Evolutionary conservation across 352 stramenopile genomes (phyloP), one percentile per base, ranked within the genome.

Genomic region (Pythium insidiosum): DNA sequence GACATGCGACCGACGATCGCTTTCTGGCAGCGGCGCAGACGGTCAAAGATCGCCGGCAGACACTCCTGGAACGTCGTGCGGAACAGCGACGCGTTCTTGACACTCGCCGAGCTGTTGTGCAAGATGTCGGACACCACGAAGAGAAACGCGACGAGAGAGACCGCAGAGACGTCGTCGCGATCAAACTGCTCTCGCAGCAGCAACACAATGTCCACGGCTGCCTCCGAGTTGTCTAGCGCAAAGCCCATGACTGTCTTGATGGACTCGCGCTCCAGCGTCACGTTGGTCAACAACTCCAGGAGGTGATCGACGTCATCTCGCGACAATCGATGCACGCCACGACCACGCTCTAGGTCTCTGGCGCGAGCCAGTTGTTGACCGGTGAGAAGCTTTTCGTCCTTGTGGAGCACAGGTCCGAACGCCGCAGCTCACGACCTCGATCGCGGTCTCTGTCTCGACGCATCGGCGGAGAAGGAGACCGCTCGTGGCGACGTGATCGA

Each of bases 51-150:
- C 49, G 88, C 61, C 6, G 79, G 82, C 24, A 96, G 45, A 34
- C 54, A 74, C 5, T 84, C 73, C 53, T 95, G 72, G 47, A 96
- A 86, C 42, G 76, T 88, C 28, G 83, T 90, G 3, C 86, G 79
- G 40, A 94, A 96, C 13, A 85, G 65, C 31, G 80, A 92, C n/a
- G 83, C 83, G 40, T 95, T 95, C 58, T 91, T 88, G 34, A 95
- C 73, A 11, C 72, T 63, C 22, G 83, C 86, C 13, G 75, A 92
- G 46, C 79, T 91, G 48, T 96, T 96, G 66, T 94, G 81, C 25
- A 96, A 61, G 31, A 96, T 81, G 43, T 96, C 86, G 11, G 84
- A 95, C 9, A 84, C 60, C 43, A 95, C 63, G 44, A 87, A 95
- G 38, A 96, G 47, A 20, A 76, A 64, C 10, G 62, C 78, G 43